Percentiles rank a stretch among this genome's conserved stretches.
phyloP scores from a whole-genome alignment of 371 early-diverging fungal species.

The Mucor circinelloides region DNA sequence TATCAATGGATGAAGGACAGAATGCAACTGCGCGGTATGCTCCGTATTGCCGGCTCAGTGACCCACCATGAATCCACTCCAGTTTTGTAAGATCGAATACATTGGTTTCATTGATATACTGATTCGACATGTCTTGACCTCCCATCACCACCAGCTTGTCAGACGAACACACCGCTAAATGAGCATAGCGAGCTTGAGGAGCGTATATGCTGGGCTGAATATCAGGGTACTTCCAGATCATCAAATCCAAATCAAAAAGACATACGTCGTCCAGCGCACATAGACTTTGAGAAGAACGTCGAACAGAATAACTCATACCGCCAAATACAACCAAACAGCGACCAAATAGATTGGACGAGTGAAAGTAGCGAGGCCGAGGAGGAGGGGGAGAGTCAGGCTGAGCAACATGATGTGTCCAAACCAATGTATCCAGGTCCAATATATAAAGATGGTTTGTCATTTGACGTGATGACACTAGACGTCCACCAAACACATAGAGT shows the following conservation, averaged over 20 bases:
- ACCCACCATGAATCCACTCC: slow-evolving; percentile 63
- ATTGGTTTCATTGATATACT: slow-evolving; percentile 73
- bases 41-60: slow-evolving; percentile 69
- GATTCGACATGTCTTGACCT: slow-evolving; percentile 73
- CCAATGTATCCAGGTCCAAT: slow-evolving; percentile 58
- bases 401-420: slow-evolving; percentile 52
- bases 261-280: slow-evolving; percentile 68
- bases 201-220: slow-evolving; percentile 43
- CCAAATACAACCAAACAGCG: slow-evolving; percentile 64
- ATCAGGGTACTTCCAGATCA: slow-evolving; percentile 60
- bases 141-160: slow-evolving; percentile 68
- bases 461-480: slow-evolving; percentile 65
- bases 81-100: slow-evolving; percentile 62
- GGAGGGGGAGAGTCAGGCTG: slow-evolving; percentile 40
- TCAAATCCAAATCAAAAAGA: slow-evolving; percentile 57
- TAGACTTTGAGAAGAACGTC: slow-evolving; percentile 31
- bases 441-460: slow-evolving; percentile 72
- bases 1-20: slow-evolving; percentile 18
- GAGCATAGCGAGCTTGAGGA: slow-evolving; percentile 75
- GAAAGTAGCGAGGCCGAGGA: slow-evolving; percentile 71
- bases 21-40: slow-evolving; percentile 78
- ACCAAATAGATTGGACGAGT: slow-evolving; percentile 69
- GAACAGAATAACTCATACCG: slow-evolving; percentile 57
- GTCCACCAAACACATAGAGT: slow-evolving; percentile 75
- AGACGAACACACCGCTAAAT: slow-evolving; percentile 52